Base-by-base conservation (phyloP, 805 yeast genomes). In the Candida easanensis region DNA sequence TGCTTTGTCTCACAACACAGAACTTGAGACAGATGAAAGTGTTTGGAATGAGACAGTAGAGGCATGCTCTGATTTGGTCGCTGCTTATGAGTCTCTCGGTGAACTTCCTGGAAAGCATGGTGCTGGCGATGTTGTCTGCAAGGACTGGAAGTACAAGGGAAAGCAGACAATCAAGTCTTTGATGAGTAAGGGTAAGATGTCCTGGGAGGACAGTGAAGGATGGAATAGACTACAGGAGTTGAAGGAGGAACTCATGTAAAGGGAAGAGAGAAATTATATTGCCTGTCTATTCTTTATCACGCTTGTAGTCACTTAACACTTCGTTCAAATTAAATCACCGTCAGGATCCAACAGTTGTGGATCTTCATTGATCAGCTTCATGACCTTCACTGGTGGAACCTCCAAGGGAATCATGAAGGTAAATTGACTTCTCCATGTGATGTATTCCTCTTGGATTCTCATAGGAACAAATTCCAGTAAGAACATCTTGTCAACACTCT, bases 61-160 rank as follows among this genome's bases (percentile, higher is more conserved):
- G 18, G 76, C 85, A 0, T 85, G 96, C 58, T 63, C 68, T 26
- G 96, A 89, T 48, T 70, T 91, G 43, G 81, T 85, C 2, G 85
- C 93, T 32, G 91, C 96, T 1, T 91, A 89, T 61, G 89, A 83
- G 57, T 82, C 86, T 3, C 72, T 87, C 25, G 98, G 98, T n/a
- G 93, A 84, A 45, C 63, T 79, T 52, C 84, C 86, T 10, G 95
- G 95, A 7, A 82, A 79, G 54, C 76, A 82, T 56, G 84, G 84
- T 19, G 89, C 88, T 2, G 95, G 83, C 17, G 88, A 85, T 60
- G 52, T 83, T n/a, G 95, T 90, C 9, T 89, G 97, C 62, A 80
- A 82, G 57, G 96, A 89, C 59, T 90, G 97, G 97, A 84, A 79
- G 58, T 86, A 83, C 65, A 88, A 88, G 61, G 82, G 95, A 2